A percentile compares a stretch with the other conserved stretches of the same genome.
Evolutionary conservation across 2,329 filamentous ascomycete genomes (phyloP).

Genomic region (Phialocephala subalpina): DNA sequence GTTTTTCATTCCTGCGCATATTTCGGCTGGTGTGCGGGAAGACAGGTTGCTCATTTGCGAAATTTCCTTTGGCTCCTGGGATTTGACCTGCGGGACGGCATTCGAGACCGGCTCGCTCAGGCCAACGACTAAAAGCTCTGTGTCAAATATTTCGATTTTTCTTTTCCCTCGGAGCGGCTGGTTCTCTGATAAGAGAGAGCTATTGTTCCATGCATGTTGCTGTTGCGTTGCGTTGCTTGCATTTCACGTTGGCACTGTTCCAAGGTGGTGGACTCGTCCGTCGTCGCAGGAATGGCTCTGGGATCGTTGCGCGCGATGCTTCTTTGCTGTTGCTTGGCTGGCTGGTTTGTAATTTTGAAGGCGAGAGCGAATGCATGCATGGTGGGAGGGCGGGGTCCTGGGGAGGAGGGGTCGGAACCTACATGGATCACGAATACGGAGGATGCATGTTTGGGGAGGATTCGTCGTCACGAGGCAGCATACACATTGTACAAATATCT

Average conservation of each 20-base stretch:
- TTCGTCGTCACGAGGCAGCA: constrained; percentile 13
- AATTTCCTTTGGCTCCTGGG: constrained; percentile 41
- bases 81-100: constrained; percentile 35
- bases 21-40: constrained; percentile 42
- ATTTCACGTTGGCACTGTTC: constrained; percentile 28
- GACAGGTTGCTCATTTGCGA: constrained; percentile 43
- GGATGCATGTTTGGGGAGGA: constrained; percentile 34
- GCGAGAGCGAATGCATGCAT: background rate
- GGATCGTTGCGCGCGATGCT: constrained; percentile 23
- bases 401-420: constrained; percentile 23
- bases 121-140: constrained; percentile 42
- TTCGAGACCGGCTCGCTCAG: constrained; percentile 32
- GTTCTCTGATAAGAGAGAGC: constrained; percentile 10
- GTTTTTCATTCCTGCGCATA: constrained; percentile 41
- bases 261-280: constrained; percentile 27
- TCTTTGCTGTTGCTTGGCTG: constrained; percentile 40
- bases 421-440: constrained; percentile 32
- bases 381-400: constrained; percentile 24
- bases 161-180: constrained; percentile 23
- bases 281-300: constrained; percentile 20
- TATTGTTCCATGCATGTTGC: constrained; percentile 12
- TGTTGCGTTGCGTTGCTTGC: constrained; percentile 35
- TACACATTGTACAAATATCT: constrained; percentile 44
- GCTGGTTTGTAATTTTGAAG: constrained; percentile 42
- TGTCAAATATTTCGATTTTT: constrained; percentile 42